Evolutionary conservation across 768 basidiomycete genomes (phyloP).

Genomic region (Lactifluus volemus): DNA sequence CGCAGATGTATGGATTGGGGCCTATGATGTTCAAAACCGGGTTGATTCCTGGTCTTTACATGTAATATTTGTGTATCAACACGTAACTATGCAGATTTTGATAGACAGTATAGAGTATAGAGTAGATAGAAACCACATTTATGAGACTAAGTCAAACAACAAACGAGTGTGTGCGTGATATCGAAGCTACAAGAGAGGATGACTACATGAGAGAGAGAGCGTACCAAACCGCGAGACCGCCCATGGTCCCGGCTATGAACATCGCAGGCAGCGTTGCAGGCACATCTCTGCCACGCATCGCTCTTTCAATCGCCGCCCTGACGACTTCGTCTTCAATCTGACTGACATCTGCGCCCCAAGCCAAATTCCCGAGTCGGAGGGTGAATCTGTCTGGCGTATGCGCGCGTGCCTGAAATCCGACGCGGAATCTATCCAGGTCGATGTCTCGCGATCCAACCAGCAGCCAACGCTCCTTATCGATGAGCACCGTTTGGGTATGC

Average conservation of each 20-base stretch:
- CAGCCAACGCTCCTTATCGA: slow-evolving; percentile 14
- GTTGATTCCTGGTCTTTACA: background rate
- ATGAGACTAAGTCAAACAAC: background rate
- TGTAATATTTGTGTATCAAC: background rate
- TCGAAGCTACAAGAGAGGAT: background rate
- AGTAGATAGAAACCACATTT: background rate
- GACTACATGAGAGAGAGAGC: slow-evolving; percentile 14
- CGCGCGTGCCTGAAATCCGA: slow-evolving; percentile 1
- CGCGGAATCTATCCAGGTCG: slow-evolving; percentile 1
- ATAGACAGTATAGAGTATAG: background rate
- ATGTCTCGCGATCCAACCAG: background rate
- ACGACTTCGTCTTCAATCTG: slow-evolving; percentile 10
- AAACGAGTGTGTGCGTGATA: background rate
- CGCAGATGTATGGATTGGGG: background rate
- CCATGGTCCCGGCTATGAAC: slow-evolving; percentile 16
- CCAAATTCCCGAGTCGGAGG: slow-evolving; percentile 4
- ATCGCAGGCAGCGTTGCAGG: slow-evolving; percentile 14
- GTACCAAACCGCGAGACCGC: slow-evolving; percentile 17
- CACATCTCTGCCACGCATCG: background rate
- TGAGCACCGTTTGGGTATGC: background rate
- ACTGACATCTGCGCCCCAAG: slow-evolving; percentile 11
- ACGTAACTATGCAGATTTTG: background rate
- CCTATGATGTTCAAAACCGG: background rate
- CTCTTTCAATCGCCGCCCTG: background rate
- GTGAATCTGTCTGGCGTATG: background rate